Evolutionary conservation across 2,329 filamentous ascomycete species (phyloP).

Genomic region (Cordyceps militaris): DNA sequence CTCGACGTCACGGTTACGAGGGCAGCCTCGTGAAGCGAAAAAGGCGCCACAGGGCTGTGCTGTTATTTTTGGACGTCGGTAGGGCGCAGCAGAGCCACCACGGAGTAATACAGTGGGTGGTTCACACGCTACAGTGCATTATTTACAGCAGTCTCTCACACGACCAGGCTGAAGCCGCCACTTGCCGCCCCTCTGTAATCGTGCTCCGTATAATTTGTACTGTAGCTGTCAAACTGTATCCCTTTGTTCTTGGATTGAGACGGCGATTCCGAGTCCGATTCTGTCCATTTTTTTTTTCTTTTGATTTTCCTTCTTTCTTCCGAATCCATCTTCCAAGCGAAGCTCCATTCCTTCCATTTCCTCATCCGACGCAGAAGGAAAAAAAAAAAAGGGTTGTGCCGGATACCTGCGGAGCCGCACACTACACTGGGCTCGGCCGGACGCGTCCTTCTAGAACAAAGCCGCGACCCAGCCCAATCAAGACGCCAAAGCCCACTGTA

Average conservation of each 20-base stretch:
- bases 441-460: neutral
- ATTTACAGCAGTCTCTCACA: neutral
- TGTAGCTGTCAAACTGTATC: neutral
- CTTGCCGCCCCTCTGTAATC: neutral
- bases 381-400: neutral
- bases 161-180: neutral
- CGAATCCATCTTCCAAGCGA: neutral
- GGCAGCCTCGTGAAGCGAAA: neutral
- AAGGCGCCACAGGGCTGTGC: neutral
- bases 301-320: neutral
- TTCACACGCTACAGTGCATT: neutral
- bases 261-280: neutral
- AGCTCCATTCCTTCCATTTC: neutral
- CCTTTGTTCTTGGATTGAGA: neutral
- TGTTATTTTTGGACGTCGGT: neutral
- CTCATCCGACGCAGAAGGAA: neutral
- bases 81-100: neutral
- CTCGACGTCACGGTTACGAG: neutral
- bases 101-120: neutral
- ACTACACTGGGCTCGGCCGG: neutral
- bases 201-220: too few relatives aligned
- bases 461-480: neutral
- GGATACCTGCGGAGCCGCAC: constrained; percentile 9
- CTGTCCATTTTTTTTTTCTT: neutral
- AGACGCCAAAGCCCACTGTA: neutral